Conservation (phyloP, 139 green algal species). For the Tetradesmus obliquus region DNA sequence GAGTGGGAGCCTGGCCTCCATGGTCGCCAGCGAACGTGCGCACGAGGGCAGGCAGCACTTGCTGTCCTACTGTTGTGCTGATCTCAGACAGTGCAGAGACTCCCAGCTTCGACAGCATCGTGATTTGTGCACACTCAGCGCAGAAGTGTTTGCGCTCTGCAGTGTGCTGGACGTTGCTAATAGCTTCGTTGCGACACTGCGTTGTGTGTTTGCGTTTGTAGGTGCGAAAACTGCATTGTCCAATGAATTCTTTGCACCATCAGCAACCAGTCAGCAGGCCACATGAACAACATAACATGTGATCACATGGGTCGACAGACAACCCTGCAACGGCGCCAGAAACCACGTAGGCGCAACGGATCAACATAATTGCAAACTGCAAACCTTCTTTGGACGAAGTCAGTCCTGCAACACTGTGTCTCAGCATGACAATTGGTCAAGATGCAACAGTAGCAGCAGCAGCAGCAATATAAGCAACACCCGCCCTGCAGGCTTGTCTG, state of each 20-base stretch:
- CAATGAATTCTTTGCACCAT: neutral
- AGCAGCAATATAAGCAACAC: neutral
- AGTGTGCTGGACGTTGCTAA: neutral
- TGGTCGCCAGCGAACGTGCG: neutral
- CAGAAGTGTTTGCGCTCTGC: neutral
- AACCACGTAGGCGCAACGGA: too few species aligned
- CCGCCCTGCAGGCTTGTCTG: neutral
- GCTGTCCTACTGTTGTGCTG: neutral
- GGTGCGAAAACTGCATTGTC: too few species aligned
- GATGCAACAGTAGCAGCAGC: neutral
- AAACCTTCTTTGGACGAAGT: too few species aligned
- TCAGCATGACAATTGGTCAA: neutral
- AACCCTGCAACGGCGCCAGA: neutral
- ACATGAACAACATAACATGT: neutral
- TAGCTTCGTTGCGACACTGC: neutral
- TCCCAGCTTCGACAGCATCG: conserved; percentile 2
- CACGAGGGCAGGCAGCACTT: neutral
- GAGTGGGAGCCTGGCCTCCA: neutral
- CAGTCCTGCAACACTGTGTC: neutral
- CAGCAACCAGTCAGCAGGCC: neutral
- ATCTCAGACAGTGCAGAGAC: conserved; percentile 5
- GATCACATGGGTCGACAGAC: neutral
- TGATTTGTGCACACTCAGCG: neutral
- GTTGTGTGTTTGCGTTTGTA: too few species aligned
- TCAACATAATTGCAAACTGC: too few species aligned